A percentile compares a stretch with the other conserved stretches of the same genome.
Conservation (phyloP, 768 basidiomycete species). For the Chiua virens region DNA sequence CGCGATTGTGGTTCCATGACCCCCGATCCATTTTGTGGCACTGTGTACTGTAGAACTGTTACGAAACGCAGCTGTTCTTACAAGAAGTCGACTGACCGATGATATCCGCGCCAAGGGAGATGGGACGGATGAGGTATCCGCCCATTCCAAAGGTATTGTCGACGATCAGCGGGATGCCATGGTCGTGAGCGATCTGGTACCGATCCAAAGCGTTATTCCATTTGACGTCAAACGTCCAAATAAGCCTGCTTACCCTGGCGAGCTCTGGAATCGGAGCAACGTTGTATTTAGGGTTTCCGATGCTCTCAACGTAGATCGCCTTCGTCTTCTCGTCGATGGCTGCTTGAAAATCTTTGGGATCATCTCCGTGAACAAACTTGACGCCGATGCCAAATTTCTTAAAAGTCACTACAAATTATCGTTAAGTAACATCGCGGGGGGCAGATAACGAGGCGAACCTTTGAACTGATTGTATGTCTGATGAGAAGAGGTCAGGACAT, state of each 20-base stretch:
- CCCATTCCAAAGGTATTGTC: slow-evolving; percentile 67
- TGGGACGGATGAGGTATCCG: slow-evolving; percentile 55
- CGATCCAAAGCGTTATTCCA: neutral
- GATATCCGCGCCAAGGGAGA: slow-evolving; percentile 59
- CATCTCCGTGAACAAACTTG: slow-evolving; percentile 51
- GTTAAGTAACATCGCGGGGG: neutral
- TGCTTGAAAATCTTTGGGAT: slow-evolving; percentile 46
- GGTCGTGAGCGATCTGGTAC: slow-evolving; percentile 54
- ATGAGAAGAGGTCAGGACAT: neutral
- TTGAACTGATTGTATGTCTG: slow-evolving; percentile 69
- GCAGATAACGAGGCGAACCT: slow-evolving; percentile 29
- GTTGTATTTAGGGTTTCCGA: slow-evolving; percentile 62
- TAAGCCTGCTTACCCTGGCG: slow-evolving; percentile 41
- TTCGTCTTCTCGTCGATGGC: slow-evolving; percentile 64
- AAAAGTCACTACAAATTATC: slow-evolving; percentile 41
- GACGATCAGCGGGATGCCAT: slow-evolving; percentile 62
- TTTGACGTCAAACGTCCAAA: neutral
- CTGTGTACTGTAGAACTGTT: slow-evolving; percentile 42
- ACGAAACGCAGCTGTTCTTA: neutral
- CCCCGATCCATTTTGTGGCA: slow-evolving; percentile 69
- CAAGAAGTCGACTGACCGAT: slow-evolving; percentile 33
- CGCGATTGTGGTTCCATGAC: slow-evolving; percentile 66
- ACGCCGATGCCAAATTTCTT: slow-evolving; percentile 54
- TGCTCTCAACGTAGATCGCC: slow-evolving; percentile 57
- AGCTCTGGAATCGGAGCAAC: slow-evolving; percentile 56